Percentiles rank a stretch among this genome's conserved stretches.
These are phyloP conservation scores for Coemansia pectinata DNA, from an alignment of 192 early-diverging fungal genomes.

Conservation along the genomic window DNA sequence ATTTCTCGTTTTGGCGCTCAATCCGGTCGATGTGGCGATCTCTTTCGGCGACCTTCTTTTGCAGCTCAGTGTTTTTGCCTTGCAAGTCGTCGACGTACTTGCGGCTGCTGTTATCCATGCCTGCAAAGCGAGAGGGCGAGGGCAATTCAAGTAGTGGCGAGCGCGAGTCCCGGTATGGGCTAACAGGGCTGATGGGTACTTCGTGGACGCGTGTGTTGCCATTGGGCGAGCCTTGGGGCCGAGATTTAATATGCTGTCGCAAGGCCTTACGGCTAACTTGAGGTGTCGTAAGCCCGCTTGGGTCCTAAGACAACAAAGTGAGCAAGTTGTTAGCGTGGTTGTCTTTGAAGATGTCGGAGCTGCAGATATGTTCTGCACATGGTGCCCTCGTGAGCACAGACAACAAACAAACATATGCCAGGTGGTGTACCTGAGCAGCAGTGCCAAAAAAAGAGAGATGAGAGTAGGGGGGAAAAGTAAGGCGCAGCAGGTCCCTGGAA, in stretches of 20 bases:
- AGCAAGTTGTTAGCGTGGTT: background rate
- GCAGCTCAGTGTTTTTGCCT: slow-evolving; percentile 31
- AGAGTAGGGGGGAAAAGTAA: background rate
- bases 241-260: slow-evolving; percentile 18
- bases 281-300: slow-evolving; percentile 39
- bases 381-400: slow-evolving; percentile 1
- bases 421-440: background rate
- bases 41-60: slow-evolving; percentile 26
- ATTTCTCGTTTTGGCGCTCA: slow-evolving; percentile 37
- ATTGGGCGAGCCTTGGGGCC: slow-evolving; percentile 8
- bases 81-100: slow-evolving; percentile 25
- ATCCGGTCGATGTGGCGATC: slow-evolving; percentile 31
- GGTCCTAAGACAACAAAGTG: slow-evolving; percentile 23
- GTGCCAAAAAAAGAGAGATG: background rate
- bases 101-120: slow-evolving; percentile 10
- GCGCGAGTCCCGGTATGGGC: slow-evolving; percentile 19
- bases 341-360: background rate
- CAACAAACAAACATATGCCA: slow-evolving; percentile 1
- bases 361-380: background rate
- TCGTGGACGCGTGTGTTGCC: slow-evolving; percentile 2
- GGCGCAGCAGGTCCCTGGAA: background rate
- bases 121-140: slow-evolving; percentile 28
- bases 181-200: slow-evolving; percentile 32
- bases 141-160: slow-evolving; percentile 12
- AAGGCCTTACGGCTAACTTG: slow-evolving; percentile 31